Percentiles rank a stretch among this genome's conserved stretches.
These are phyloP conservation scores for Lodderomyces theae DNA, from an alignment of 1,139 yeast species.

Conservation along the genomic window DNA sequence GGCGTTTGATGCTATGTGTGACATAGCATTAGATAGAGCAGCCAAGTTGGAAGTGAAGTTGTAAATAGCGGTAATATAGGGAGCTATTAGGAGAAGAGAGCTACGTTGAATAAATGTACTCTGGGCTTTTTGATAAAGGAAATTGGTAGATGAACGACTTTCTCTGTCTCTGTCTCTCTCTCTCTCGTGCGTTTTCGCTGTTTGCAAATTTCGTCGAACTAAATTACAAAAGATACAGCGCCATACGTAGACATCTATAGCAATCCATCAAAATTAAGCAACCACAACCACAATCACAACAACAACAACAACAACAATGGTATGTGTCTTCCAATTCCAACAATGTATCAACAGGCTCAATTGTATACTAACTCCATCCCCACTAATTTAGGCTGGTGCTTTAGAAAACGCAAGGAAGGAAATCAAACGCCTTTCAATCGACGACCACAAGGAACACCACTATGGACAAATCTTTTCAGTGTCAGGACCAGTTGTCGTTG, in stretches of 20 bases:
- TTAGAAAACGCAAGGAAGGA: constrained; percentile 96
- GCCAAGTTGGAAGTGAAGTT: constrained; percentile 34
- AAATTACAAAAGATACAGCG: too few species aligned
- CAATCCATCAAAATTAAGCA: background rate
- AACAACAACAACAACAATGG: constrained; percentile 9
- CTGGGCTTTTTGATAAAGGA: too few species aligned
- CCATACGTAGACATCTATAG: background rate
- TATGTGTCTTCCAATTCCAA: constrained; percentile 8
- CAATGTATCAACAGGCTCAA: too few species aligned
- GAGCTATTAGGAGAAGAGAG: background rate
- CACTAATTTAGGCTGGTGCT: constrained; percentile 92
- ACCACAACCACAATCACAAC: background rate
- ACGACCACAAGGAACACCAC: constrained; percentile 71
- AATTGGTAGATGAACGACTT: constrained; percentile 3
- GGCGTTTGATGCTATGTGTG: constrained; percentile 85
- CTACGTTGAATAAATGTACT: background rate
- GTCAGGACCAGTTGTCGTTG: constrained; percentile 96
- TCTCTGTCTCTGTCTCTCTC: too few species aligned
- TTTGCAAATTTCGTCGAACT: background rate
- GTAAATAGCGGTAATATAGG: background rate
- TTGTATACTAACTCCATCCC: constrained; percentile 1
- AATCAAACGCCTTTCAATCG: constrained; percentile 79
- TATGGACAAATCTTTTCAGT: constrained; percentile 91
- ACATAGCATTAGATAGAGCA: constrained; percentile 79
- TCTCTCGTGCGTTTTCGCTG: too few species aligned